Evolutionary conservation across 169 alveolate species (phyloP), one percentile per base, ranked within the genome.

Genomic region (Besnoitia besnoiti): DNA sequence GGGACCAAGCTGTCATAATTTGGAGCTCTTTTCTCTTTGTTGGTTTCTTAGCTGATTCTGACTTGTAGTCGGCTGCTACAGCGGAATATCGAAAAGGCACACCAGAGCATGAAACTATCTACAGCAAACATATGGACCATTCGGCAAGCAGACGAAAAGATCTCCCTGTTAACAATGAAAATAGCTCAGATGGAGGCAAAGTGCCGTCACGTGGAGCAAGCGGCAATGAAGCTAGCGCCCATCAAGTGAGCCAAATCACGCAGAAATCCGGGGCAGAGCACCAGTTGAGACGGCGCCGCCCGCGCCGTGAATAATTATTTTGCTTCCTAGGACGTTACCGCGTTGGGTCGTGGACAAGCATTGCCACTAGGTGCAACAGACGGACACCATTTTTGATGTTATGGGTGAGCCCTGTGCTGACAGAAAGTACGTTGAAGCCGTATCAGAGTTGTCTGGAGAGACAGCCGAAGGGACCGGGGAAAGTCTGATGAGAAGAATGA

Each of bases 41-140:
- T 55, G 33, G 12, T 55, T n/a, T 21, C 24, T 55, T 55, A 77
- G 87, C 87, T 77, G 59, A 42, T 77, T 42, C 30, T 77, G 61
- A 55, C 87, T 77, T 55, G 87, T 27, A 77, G 87, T 37, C 49
- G 59, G 59, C 55, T 77, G 21, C 87, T 77, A 27, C 87, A 77
- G 33, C 2, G 87, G 35, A 77, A 77, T 24, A 42, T 77, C 24
- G 87, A 77, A 39, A 77, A 77, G 35, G 87, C 87, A 35, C n/a
- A 77, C 7, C 59, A 5, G 37, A 40, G 87, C 55, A 5, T 14
- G 37, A 24, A 42, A 27, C 21, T 44, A 21, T 42, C 55, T 7
- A 42, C 21, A 27, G 30, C 37, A 39, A 77, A 39, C 59, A 42
- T 42, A 21, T 27, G 5, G 87, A 35, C 37, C 87, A 77, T 42